Base-by-base conservation (phyloP, 176 grass and related monocot species). In the Cymbopogon citratus region DNA sequence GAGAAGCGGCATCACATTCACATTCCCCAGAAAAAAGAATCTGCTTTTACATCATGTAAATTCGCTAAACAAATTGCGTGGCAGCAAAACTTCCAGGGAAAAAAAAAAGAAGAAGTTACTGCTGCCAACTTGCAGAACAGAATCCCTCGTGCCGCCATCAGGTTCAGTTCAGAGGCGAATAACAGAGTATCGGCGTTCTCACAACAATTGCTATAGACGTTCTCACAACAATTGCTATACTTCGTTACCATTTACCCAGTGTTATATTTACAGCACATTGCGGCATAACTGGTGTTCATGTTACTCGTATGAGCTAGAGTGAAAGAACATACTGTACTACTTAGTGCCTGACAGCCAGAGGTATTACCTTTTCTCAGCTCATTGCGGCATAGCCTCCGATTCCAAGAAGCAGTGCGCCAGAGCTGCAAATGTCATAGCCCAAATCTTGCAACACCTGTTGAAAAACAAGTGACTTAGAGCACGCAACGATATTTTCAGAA, bases 401-500 rank as follows among this genome's bases (percentile, higher is more conserved):
- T 74, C 81, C 91, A 9, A 90, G 80, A 68, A 92, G 66, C 77
- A 78, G 87, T 11, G 78, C 66, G 39, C 87, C 87, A 49, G 80
- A 21, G 83, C 76, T 63, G 87, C 82, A 76, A 89, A 87, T 62
- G 87, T 82, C 65, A n/a, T 49, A 38, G 91, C 89, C 80, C 87
- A 88, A 85, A 82, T 85, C 63, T 82, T 59, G 73, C 81, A 93
- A 38, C 59, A 87, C 69, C 87, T 92, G 67, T 75, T 73, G 10
- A 64, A 13, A 40, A 40, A 59, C 27, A 7, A 70, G 73, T 31
- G 69, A 41, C 0, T 10, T 69, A 34, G 25, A 5, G 67, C n/a
- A 70, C 3, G 13, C 3, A 1, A 63, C 11, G 5, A 13, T 6
- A 35, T 76, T 59, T 12, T 12, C 19, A 39, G 51, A 39, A 33